Conservation (phyloP, 1,284 basidiomycete genomes). For the Naganishia albida region DNA sequence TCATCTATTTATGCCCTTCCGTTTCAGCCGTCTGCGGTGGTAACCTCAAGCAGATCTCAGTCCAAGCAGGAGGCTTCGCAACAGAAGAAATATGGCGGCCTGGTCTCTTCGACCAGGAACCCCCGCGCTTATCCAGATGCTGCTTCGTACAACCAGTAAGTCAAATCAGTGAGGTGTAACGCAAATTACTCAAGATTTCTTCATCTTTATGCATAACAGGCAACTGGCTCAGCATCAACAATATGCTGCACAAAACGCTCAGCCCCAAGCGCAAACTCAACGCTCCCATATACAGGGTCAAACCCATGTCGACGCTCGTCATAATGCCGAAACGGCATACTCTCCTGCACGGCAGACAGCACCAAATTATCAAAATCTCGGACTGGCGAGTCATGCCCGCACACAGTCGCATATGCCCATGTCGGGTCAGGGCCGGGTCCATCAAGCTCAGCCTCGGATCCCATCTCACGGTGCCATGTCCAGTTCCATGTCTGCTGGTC, state of each 20-base stretch:
- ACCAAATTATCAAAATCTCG: constrained; percentile 9
- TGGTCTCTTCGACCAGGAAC: constrained; percentile 69
- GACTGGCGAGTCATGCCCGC: constrained; percentile 20
- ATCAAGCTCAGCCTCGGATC: constrained; percentile 34
- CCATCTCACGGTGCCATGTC: constrained; percentile 31
- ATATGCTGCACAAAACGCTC: constrained; percentile 68
- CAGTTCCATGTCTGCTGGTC: constrained; percentile 40
- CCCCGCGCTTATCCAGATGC: constrained; percentile 87
- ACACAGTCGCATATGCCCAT: constrained; percentile 25
- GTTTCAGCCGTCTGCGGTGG: neutral
- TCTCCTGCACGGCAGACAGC: constrained; percentile 22
- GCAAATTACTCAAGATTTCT: neutral
- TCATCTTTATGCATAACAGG: neutral
- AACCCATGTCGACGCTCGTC: neutral
- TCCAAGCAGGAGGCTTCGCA: neutral
- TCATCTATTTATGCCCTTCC: neutral
- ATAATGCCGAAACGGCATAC: constrained; percentile 13
- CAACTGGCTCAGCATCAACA: constrained; percentile 92
- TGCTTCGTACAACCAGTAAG: constrained; percentile 79
- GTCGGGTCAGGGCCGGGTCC: constrained; percentile 26
- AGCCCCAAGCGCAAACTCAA: constrained; percentile 29
- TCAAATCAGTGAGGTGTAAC: neutral
- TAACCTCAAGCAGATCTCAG: constrained; percentile 5
- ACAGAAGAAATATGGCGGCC: constrained; percentile 91
- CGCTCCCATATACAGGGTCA: constrained; percentile 31